Evolutionary conservation across 371 early-diverging fungal genomes (phyloP).

Genomic region (Blyttiomyces sp.): DNA sequence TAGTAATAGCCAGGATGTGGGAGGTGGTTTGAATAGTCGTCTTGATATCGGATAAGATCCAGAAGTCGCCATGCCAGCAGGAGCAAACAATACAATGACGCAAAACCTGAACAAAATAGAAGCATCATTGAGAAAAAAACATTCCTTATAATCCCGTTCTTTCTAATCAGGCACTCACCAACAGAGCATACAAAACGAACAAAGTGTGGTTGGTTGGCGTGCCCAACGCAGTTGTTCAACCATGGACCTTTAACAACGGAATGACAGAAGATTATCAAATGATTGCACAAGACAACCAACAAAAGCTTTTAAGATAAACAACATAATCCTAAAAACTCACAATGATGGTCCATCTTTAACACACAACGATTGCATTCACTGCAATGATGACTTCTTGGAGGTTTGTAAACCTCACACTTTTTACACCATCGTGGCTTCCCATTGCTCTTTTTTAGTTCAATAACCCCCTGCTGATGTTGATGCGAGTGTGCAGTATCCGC

Average conservation of each 20-base stretch:
- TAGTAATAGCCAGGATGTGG: slow-evolving; percentile 20
- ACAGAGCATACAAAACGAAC: slow-evolving; percentile 77
- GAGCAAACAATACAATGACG: slow-evolving; percentile 28
- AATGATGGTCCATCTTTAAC: slow-evolving; percentile 80
- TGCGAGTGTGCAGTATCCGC: not conserved
- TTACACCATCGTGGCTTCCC: slow-evolving; percentile 46
- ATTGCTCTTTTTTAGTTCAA: slow-evolving; percentile 61
- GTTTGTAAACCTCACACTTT: slow-evolving; percentile 71
- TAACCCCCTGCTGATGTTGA: slow-evolving; percentile 33
- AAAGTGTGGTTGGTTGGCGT: slow-evolving; percentile 83
- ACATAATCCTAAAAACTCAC: slow-evolving; percentile 37
- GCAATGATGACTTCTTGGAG: slow-evolving; percentile 91
- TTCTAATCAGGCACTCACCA: slow-evolving; percentile 11
- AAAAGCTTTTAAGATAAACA: not conserved
- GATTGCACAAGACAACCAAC: not conserved
- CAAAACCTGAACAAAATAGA: slow-evolving; percentile 17
- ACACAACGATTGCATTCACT: slow-evolving; percentile 82
- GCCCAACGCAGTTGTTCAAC: slow-evolving; percentile 96
- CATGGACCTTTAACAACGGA: slow-evolving; percentile 67
- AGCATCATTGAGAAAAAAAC: too few relatives aligned
- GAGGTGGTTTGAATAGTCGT: slow-evolving; percentile 6
- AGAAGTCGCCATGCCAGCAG: slow-evolving; percentile 38
- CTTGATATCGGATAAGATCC: slow-evolving; percentile 38
- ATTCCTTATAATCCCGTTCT: too few relatives aligned
- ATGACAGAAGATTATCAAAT: too few relatives aligned